A percentile compares a stretch with the other conserved stretches of the same genome.
phyloP scores from a whole-genome alignment of 1,139 yeast species.

The Kodamaea arcana region DNA sequence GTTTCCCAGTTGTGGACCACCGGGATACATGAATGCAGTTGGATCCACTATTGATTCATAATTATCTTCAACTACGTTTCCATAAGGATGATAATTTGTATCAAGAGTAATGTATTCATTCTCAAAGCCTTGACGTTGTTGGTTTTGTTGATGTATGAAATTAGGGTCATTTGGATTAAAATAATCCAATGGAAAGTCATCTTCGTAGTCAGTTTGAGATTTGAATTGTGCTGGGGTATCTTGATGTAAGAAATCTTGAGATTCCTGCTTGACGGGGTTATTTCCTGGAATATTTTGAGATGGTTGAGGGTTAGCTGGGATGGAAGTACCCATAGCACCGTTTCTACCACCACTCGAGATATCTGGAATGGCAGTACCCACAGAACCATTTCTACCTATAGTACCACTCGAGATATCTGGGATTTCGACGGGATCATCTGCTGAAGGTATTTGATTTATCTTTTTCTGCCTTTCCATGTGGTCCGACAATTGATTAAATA shows the following conservation, averaged over 20 bases:
- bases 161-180: conserved; percentile 29
- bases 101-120: conserved; percentile 35
- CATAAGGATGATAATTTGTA: conserved; percentile 21
- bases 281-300: neutral
- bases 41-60: conserved; percentile 30
- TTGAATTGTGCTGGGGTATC: conserved; percentile 26
- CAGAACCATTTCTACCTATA: no score
- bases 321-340: no score
- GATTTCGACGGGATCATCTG: conserved; percentile 1
- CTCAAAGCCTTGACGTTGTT: conserved; percentile 1
- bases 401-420: neutral
- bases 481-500: conserved; percentile 46
- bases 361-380: neutral
- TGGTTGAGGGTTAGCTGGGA: conserved; percentile 1
- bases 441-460: conserved; percentile 9
- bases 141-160: conserved; percentile 2
- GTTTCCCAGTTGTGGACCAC: conserved; percentile 1
- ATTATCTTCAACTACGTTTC: conserved; percentile 19
- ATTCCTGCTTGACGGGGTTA: conserved; percentile 9
- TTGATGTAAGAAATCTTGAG: conserved; percentile 19
- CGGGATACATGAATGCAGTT: conserved; percentile 17
- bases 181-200: conserved; percentile 69
- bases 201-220: conserved; percentile 35
- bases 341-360: no score
- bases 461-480: conserved; percentile 39